These are phyloP conservation scores for Protomyces inundatus DNA, from an alignment of 1,139 yeast genomes.

Conservation along the genomic window DNA sequence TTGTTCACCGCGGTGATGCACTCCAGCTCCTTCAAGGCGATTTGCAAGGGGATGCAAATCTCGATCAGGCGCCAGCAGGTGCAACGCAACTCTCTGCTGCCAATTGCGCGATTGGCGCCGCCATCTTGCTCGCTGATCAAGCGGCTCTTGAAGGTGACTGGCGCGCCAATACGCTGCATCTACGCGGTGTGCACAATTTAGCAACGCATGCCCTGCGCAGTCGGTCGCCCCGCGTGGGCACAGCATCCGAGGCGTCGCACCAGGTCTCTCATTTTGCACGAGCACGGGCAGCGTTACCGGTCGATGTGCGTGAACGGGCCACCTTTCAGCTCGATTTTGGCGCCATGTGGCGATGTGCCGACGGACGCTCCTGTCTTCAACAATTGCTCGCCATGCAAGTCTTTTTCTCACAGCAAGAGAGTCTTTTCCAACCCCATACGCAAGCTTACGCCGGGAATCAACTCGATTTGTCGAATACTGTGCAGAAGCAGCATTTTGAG, in stretches of 20 bases:
- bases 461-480: neutral
- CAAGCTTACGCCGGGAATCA: neutral
- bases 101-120: constrained; percentile 16
- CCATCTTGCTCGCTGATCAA: constrained; percentile 14
- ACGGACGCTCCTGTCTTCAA: constrained; percentile 2
- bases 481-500: neutral
- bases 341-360: neutral
- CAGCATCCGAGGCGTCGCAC: neutral
- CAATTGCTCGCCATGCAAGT: neutral
- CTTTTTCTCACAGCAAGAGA: neutral
- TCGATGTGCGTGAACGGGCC: neutral
- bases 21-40: constrained; percentile 13
- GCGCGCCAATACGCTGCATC: constrained; percentile 16
- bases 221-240: neutral
- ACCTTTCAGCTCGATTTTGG: neutral
- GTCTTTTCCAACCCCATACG: neutral
- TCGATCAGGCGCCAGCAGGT: neutral
- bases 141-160: constrained; percentile 24
- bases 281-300: neutral
- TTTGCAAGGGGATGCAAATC: neutral
- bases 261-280: neutral
- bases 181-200: constrained; percentile 11
- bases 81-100: neutral
- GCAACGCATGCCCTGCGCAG: neutral
- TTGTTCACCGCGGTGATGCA: constrained; percentile 9